phyloP scores from a whole-genome alignment of 352 stramenopile genomes.

The Pythium aristosporum region DNA sequence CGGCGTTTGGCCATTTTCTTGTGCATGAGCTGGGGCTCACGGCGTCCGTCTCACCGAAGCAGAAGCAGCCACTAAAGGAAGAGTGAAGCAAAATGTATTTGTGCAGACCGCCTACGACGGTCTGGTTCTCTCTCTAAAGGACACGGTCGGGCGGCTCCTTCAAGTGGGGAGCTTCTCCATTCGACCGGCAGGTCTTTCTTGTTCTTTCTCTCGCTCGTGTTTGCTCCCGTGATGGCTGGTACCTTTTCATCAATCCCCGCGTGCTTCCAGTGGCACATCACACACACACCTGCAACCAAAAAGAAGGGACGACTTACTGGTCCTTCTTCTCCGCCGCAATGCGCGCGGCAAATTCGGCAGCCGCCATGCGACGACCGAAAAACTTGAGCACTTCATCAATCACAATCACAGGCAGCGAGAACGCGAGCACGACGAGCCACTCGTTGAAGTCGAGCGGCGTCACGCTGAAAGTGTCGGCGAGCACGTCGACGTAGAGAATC shows the following conservation, averaged over 20 bases:
- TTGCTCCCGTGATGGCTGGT: background rate
- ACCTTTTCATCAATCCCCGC: conserved; percentile 2
- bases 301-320: conserved; percentile 30
- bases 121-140: conserved; percentile 24
- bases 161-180: background rate
- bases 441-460: conserved; percentile 91
- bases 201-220: conserved; percentile 5
- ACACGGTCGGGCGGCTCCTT: conserved; percentile 10
- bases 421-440: conserved; percentile 90
- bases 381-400: conserved; percentile 96
- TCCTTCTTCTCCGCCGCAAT: conserved; percentile 51
- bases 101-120: conserved; percentile 1
- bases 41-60: conserved; percentile 1
- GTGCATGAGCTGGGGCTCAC: conserved; percentile 15
- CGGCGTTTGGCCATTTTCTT: conserved; percentile 49
- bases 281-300: background rate
- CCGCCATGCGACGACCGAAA: conserved; percentile 80
- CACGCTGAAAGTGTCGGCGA: conserved; percentile 93
- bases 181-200: background rate
- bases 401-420: conserved; percentile 92
- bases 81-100: conserved; percentile 17
- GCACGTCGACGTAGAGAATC: conserved; percentile 93
- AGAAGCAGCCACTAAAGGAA: background rate
- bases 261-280: conserved; percentile 23
- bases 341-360: conserved; percentile 66